Base-by-base conservation (phyloP, 2,329 filamentous ascomycete genomes). In the Fusarium sp. region DNA sequence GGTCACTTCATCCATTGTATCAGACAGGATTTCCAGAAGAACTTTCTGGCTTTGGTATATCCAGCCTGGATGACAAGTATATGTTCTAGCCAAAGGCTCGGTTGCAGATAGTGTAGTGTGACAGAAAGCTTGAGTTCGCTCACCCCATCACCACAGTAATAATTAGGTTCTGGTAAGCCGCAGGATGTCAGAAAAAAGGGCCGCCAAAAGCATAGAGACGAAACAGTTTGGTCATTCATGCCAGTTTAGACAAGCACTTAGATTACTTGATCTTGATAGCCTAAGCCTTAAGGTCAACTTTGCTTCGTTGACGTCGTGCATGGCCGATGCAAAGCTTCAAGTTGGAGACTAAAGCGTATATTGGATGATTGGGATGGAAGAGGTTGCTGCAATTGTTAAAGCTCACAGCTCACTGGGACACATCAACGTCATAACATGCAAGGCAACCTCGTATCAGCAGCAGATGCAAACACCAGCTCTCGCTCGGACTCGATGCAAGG, bases 381-480 rank as follows among this genome's bases (percentile, higher is more conserved):
- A 11, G 13, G 11, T 22, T 37, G 20, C 18, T 30, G 47, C 14
- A 16, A 34, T 9, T 20, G 25, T 24, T 42, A 60, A n/a, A 45
- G 25, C 48, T 66, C 8, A 44, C 32, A 30, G 6, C 40, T 22
- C 30, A 53, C 53, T 37, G 41, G 14, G 7, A 60, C 34, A 53
- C 22, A 47, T 29, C 29, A 24, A 34, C 30, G 45, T 41, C n/a
- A 29, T n/a, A 13, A 20, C 9, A 54, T 66, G 63, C 49, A 57
- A 52, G 40, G 63, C 42, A 62, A 62, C 55, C 40, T 67, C 49
- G 55, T 66, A 67, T 66, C 13, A 27, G 32, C 16, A 37, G 32
- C 32, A 52, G 18, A 52, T 52, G 48, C 34, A 53, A 42, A 42
- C 9, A 22, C 40, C 24, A 32, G 27, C 34, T 45, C 24, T 45